These are phyloP conservation scores for Eudorina sp. DNA, from an alignment of 139 green algal species.

Conservation along the genomic window DNA sequence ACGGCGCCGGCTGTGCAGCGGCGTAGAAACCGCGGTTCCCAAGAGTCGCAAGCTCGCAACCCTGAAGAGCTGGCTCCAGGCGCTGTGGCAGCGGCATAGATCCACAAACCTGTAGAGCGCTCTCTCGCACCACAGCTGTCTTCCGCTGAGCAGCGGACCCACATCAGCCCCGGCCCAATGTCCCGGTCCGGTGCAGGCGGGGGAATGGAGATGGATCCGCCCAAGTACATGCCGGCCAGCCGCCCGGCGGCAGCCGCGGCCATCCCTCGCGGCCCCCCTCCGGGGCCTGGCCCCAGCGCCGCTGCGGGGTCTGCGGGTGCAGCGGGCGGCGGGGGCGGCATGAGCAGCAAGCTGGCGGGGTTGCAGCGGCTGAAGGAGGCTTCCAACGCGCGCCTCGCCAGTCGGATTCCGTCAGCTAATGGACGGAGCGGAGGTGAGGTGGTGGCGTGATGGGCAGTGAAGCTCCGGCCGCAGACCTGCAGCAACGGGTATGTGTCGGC, in stretches of 20 bases:
- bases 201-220: conserved; percentile 39
- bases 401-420: conserved; percentile 23
- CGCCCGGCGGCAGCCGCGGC: background rate
- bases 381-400: conserved; percentile 3
- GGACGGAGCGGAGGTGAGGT: background rate
- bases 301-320: background rate
- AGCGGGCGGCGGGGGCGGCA: background rate
- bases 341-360: conserved; percentile 32
- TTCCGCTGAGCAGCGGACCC: too few relatives aligned
- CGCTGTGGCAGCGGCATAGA: too few relatives aligned
- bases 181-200: conserved; percentile 7
- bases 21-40: too few relatives aligned
- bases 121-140: too few relatives aligned
- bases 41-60: too few relatives aligned
- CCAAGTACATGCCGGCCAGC: background rate
- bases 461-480: too few relatives aligned
- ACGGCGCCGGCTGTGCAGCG: too few relatives aligned
- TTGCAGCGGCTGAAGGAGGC: conserved; percentile 44
- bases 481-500: too few relatives aligned
- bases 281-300: background rate
- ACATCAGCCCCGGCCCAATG: too few relatives aligned
- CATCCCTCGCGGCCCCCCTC: background rate
- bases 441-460: too few relatives aligned
- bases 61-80: too few relatives aligned
- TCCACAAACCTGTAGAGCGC: too few relatives aligned